A percentile compares a stretch with the other conserved stretches of the same genome.
These are phyloP conservation scores for Pleurotus salmoneostramineus DNA, from an alignment of 768 basidiomycete species.

Conservation along the genomic window DNA sequence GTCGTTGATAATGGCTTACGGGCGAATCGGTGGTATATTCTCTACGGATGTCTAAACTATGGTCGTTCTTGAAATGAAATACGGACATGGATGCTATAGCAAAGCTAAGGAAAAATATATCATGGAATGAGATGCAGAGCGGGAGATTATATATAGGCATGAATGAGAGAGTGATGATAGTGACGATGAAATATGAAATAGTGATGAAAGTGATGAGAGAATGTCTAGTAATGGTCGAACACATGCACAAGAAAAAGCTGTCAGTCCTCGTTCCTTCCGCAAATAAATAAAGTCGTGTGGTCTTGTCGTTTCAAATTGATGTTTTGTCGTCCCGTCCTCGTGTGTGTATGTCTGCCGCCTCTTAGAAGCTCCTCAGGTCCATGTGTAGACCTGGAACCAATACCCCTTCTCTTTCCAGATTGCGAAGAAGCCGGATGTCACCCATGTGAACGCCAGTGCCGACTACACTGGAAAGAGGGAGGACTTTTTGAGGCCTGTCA, in stretches of 20 bases:
- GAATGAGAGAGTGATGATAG: neutral
- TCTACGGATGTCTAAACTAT: neutral
- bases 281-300: neutral
- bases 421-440: neutral
- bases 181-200: neutral
- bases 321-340: neutral
- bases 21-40: neutral
- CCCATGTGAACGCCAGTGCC: conserved; percentile 7
- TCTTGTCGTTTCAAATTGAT: too few species aligned
- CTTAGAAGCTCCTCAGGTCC: conserved; percentile 4
- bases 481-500: conserved; percentile 10
- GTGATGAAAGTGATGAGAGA: neutral
- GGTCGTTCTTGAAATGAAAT: neutral
- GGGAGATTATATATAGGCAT: neutral
- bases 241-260: neutral
- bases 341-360: neutral
- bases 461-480: conserved; percentile 6
- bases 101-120: too few species aligned
- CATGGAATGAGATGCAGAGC: neutral
- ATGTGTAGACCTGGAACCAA: neutral
- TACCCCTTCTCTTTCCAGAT: neutral
- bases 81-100: neutral
- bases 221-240: neutral
- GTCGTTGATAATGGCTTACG: neutral
- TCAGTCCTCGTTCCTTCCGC: neutral